Conservation (phyloP, 1,284 basidiomycete genomes). For the Cutaneotrichosporon sp. region DNA sequence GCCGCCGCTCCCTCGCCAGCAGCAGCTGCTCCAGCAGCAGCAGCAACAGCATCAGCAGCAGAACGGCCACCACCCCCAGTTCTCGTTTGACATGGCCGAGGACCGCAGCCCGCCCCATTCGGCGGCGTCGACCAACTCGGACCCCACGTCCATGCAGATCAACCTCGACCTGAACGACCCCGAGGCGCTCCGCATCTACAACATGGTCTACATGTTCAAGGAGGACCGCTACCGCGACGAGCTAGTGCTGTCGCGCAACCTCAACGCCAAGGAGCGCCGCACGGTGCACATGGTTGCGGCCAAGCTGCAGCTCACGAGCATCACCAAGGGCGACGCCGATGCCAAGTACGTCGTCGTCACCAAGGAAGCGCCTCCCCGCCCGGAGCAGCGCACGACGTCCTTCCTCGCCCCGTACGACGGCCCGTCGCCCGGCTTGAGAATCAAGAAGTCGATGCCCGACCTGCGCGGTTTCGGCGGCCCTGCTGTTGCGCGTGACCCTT, state of each 20-base stretch:
- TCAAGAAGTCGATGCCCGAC: constrained; percentile 92
- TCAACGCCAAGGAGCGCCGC: constrained; percentile 81
- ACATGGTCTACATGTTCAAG: constrained; percentile 94
- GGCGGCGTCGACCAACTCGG: constrained; percentile 54
- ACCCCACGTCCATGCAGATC: constrained; percentile 55
- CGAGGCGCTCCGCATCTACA: constrained; percentile 94
- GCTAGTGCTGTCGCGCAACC: constrained; percentile 85
- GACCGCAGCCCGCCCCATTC: constrained; percentile 60
- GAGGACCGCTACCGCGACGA: constrained; percentile 98
- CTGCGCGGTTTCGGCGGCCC: constrained; percentile 58
- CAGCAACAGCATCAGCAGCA: too few relatives aligned
- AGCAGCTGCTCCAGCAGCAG: constrained; percentile 35
- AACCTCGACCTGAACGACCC: constrained; percentile 96
- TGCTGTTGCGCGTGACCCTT: constrained; percentile 71
- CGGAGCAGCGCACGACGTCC: constrained; percentile 51
- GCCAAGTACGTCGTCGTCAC: constrained; percentile 92
- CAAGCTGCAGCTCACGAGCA: constrained; percentile 92
- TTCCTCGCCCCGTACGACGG: constrained; percentile 57
- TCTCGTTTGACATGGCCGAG: constrained; percentile 47
- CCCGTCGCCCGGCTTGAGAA: constrained; percentile 67
- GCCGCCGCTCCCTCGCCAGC: constrained; percentile 10
- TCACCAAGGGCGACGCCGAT: constrained; percentile 89
- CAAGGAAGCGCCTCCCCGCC: constrained; percentile 33
- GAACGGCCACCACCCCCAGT: constrained; percentile 52
- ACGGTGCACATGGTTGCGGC: constrained; percentile 96